Evolutionary conservation across 441 rosid genomes (phyloP), one percentile per base, ranked within the genome.

Genomic region (Croton setiger): DNA sequence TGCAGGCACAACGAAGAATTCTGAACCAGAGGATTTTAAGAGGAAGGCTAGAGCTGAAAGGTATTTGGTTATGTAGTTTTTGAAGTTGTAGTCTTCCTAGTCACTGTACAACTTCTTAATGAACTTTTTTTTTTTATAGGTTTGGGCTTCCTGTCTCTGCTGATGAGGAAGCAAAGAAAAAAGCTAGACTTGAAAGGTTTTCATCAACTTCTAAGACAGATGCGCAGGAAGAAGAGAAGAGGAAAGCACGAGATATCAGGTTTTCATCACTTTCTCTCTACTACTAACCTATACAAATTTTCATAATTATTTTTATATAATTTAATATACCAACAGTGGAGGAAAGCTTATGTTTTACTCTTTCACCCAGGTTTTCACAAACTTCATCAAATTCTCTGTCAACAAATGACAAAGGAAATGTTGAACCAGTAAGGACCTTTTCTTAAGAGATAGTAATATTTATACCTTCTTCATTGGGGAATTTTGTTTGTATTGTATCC

Each of bases 11-110:
- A 58, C 76, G 44, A 87, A 85, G 78, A 82, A 79, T 68, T 83
- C 43, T 39, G 10, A 5, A 1, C 10, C 86, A 7, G 98, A 92
- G 82, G 96, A 86, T 53, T 72, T 86, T 79, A 95, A 92, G 82
- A 88, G 93, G 78, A 95, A 89, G 76, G 92, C 95, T 70, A 81
- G 98, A 83, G 93, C 98, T 57, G 97, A 92, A 79, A 92, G 99
- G 98, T 92, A 52, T 66, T 60, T 59, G 17, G 55, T 64, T 18
- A 7, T 18, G 31, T 73, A 18, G 64, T 60, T 67, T 60, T 27
- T 4, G 20, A 49, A 64, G 27, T 69, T 37, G 49, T 37, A n/a
- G 13, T 57, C 11, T 72, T 63, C 23, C 35, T 44, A 14, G 21
- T 65, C 64, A 53, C n/a, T 71, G 9, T 20, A 39, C 57, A 18